Evolutionary conservation across 140 eudicot species (phyloP).

Genomic region (Bidens hawaiensis): DNA sequence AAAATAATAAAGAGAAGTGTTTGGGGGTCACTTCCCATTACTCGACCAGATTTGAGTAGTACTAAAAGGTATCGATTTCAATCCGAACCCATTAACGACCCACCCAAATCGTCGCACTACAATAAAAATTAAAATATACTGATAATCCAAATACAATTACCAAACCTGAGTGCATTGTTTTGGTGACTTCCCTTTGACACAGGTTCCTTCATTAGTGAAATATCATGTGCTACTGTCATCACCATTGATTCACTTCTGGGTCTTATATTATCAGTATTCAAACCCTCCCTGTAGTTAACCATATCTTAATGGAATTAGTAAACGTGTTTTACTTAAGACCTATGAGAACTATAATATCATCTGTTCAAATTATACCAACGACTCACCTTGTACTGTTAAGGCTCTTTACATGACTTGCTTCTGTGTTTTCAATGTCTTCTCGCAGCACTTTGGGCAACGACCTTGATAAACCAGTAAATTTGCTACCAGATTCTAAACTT

Average conservation of each 20-base stretch:
- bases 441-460: slow-evolving; percentile 29
- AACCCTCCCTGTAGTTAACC: slow-evolving; percentile 39
- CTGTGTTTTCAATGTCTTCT: slow-evolving; percentile 32
- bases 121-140: not conserved
- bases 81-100: not conserved
- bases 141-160: slow-evolving; percentile 2
- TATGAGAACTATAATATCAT: not conserved
- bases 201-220: slow-evolving; percentile 21
- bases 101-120: not conserved
- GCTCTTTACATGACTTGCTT: slow-evolving; percentile 25
- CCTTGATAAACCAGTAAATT: slow-evolving; percentile 32
- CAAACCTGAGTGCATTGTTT: slow-evolving; percentile 34
- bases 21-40: not conserved
- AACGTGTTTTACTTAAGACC: not conserved
- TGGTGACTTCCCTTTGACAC: slow-evolving; percentile 33
- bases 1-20: not conserved
- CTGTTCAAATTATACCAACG: slow-evolving; percentile 10
- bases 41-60: not conserved
- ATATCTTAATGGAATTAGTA: not conserved
- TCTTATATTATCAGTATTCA: slow-evolving; percentile 25
- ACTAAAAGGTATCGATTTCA: not conserved
- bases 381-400: slow-evolving; percentile 42
- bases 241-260: slow-evolving; percentile 24
- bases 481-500: slow-evolving; percentile 35
- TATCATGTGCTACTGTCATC: slow-evolving; percentile 25